Base-by-base conservation (phyloP, 2,329 filamentous ascomycete genomes). In the Penicillium sp. region DNA sequence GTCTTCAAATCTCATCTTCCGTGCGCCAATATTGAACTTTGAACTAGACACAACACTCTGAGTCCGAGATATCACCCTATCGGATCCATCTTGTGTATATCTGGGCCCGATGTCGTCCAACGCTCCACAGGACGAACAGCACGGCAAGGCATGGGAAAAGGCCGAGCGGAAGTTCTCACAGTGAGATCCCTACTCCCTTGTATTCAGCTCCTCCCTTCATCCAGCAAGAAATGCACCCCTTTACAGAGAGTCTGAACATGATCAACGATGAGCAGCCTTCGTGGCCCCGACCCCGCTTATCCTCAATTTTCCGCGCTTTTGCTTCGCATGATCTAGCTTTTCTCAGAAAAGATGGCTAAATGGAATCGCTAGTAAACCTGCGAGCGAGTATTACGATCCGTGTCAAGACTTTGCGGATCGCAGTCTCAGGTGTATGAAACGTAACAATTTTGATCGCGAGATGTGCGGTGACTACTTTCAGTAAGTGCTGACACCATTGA, bases 391-490 rank as follows among this genome's bases (percentile, higher is more conserved):
- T 73, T 89, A 88, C 67, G 93, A 98, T 62, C 93, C 93, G 2
- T 98, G 93, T 70, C 91, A 97, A 68, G 91, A 95, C 62, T 89
- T 89, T 4, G 91, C 93, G 6, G 76, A 85, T 57, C 80, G 81
- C 64, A 96, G 90, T 70, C 84, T 96, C 58, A 84, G 82, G 67
- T 98, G 93, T 64, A 73, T 98, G 64, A 85, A 90, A 66, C 82
- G 93, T 24, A 98, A 98, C 67, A 84, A 80, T 24, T 90, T 88
- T 11, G 89, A 97, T 65, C 81, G 84, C 56, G 76, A 84, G n/a
- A 86, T 97, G 86, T 98, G 93, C 66, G 78, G 79, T 55, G 91
- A 97, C 68, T 97, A 94, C 66, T 97, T 98, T 66, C 88, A 96
- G 90, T 96, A 67, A 71, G 87, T 58, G 27, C 4, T 4, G 7